Percentiles rank a stretch among this genome's conserved stretches.
Evolutionary conservation across 805 yeast species (phyloP).

Genomic region (Nakazawaea pomicola): DNA sequence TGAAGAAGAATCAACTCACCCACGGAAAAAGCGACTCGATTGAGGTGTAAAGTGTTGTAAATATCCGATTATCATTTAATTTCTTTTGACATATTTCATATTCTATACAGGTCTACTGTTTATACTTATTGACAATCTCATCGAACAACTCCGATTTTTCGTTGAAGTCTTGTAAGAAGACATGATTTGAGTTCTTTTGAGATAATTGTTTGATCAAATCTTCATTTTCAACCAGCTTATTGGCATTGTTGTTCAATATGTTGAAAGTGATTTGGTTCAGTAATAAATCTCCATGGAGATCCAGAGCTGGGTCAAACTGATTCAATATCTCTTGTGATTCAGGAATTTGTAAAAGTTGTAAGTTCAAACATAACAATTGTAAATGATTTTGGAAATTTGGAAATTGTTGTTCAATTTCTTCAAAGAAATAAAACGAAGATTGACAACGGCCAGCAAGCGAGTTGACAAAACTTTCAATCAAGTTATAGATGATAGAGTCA

Average conservation of each 20-base stretch:
- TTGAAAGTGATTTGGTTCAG: constrained; percentile 65
- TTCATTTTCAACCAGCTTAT: constrained; percentile 23
- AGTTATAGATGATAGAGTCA: constrained; percentile 73
- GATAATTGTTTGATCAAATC: constrained; percentile 42
- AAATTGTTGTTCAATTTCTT: constrained; percentile 68
- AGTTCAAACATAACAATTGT: constrained; percentile 67
- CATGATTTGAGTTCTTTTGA: constrained; percentile 49
- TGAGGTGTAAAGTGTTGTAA: too few relatives aligned
- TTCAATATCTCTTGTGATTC: constrained; percentile 70
- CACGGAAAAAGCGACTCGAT: too few relatives aligned
- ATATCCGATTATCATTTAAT: too few relatives aligned
- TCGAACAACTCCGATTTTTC: constrained; percentile 66
- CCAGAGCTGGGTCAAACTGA: constrained; percentile 26
- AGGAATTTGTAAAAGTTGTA: constrained; percentile 74
- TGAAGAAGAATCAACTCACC: too few relatives aligned
- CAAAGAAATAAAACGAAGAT: constrained; percentile 60
- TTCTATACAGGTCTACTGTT: too few relatives aligned
- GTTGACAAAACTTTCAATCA: constrained; percentile 71
- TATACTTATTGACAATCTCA: constrained; percentile 58
- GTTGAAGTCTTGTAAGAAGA: constrained; percentile 49
- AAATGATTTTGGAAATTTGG: constrained; percentile 45
- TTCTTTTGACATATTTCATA: too few relatives aligned
- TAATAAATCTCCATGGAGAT: constrained; percentile 37
- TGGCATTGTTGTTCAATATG: constrained; percentile 45
- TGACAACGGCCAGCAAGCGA: constrained; percentile 33